Base-by-base conservation (phyloP, 306 rosid genomes). In the Quercus gilva region DNA sequence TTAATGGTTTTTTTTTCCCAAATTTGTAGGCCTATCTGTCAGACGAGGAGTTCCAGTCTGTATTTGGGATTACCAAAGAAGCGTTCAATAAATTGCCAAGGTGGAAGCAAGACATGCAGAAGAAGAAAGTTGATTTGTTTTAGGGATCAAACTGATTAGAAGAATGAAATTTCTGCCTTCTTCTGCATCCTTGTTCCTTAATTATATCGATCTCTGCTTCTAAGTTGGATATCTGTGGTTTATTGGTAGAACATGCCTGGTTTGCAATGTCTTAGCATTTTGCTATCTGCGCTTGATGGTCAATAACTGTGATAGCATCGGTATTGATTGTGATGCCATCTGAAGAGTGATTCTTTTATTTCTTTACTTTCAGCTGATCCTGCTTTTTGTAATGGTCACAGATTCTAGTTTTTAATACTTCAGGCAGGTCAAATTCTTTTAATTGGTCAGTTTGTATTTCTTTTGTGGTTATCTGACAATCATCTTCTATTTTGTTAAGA, bases 31-130 rank as follows among this genome's bases (percentile, higher is more conserved):
- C 97, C 65, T 96, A 96, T 84, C 94, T 96, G 75, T 88, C 99
- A 7, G 98, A 88, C 0, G 89, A 88, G 72, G 99, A 96, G 77
- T 96, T 96, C 51, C 86, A 79, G 65, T 78, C 88, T 37, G 74
- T 93, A 78, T 90, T 96, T 80, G 94, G 90, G 82, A 82, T 87
- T 80, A 37, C 80, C n/a, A 96, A 93, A 83, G 99, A 88, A 77
- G 91, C 90, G 71, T 96, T 96, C 93, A 78, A 89, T 53, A 92
- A 87, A 86, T 84, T 89, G 82, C 99, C 99, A 25, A 90, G 84
- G 85, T 96, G 99, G 99, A 96, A 96, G 88, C 99, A 96, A 91
- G 99, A 93, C 83, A 85, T 96, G 98, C 93, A 85, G 86, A 96
- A 96, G 82, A 93, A 82, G 93, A 96, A 91, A 86, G 78, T 86